Base-by-base conservation (phyloP, 2,329 filamentous ascomycete genomes). In the Calonectria leucothoes region DNA sequence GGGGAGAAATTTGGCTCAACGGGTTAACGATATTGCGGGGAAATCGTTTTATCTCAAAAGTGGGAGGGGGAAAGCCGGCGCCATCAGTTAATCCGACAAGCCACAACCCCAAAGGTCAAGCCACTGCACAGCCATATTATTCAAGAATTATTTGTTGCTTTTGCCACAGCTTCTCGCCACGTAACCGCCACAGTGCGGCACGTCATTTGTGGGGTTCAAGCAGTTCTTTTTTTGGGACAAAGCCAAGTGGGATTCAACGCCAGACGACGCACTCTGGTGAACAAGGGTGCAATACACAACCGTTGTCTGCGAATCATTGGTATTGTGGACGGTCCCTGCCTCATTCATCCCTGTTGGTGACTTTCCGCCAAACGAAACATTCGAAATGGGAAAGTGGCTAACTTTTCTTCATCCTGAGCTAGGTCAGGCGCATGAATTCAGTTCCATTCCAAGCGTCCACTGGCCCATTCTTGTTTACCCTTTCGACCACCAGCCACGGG, bases 391-490 rank as follows among this genome's bases (percentile, higher is more conserved):
- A 35, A 68, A 68, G 57, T 52, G 37, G 31, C 37, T 42, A 31
- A 31, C n/a, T 35, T 42, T 51, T 52, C 25, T 67, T 52, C 52
- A 72, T 52, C 66, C 39, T 51, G 35, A 52, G 70, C 45, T 42
- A 39, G 37, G 65, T 65, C 65, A 64, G 64, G 59, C 63, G 65
- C 66, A 69, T 61, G 55, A 57, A 72, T 37, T 39, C 33, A 59
- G 65, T n/a, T 49, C 55, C 65, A 39, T 68, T 64, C 64, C 45
- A 59, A 57, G 61, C 59, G 27, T 25, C 49, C 49, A 67, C 31
- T 49, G 45, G 68, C 52, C 61, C 71, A 68, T 76, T 79, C 77
- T 73, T 79, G 75, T 75, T 73, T 45, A 64, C 66, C 52, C 68
- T 64, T 70, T 52, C 61, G 51, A 61, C 70, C 67, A 70, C 68